Evolutionary conservation across 2,329 filamentous ascomycete genomes (phyloP).

Genomic region (Aspergillus pseudonomiae): DNA sequence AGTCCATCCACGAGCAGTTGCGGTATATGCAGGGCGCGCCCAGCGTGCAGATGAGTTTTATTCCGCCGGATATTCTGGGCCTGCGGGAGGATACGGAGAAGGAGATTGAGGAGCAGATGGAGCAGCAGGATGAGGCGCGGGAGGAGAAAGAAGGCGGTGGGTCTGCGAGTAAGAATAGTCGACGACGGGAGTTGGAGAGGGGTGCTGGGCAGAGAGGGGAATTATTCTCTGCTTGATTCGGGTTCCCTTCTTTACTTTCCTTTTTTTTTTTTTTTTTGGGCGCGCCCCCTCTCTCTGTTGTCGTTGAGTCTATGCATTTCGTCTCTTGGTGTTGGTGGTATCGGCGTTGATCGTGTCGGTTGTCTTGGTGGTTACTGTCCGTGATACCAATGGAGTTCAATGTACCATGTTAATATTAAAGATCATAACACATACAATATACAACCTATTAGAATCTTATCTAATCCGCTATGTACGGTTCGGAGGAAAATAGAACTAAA

Average conservation of each 20-base stretch:
- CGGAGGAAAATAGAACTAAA: neutral
- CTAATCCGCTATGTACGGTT: neutral
- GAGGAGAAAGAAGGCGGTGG: slow-evolving; percentile 39
- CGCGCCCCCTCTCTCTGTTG: neutral
- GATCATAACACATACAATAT: neutral
- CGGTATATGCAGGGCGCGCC: slow-evolving; percentile 83
- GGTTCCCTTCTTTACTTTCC: slow-evolving; percentile 12
- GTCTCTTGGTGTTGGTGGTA: neutral
- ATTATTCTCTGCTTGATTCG: slow-evolving; percentile 33
- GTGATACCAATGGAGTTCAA: slow-evolving; percentile 4
- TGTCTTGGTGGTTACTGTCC: neutral
- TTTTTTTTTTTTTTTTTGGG: neutral
- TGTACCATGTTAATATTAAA: neutral
- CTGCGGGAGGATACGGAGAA: slow-evolving; percentile 52
- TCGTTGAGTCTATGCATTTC: neutral
- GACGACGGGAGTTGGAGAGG: slow-evolving; percentile 40
- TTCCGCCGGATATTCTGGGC: slow-evolving; percentile 74
- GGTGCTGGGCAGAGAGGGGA: slow-evolving; percentile 40
- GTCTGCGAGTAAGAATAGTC: slow-evolving; percentile 19
- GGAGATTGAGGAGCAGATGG: slow-evolving; percentile 49
- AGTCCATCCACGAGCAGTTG: slow-evolving; percentile 81
- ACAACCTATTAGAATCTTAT: neutral
- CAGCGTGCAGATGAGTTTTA: slow-evolving; percentile 79
- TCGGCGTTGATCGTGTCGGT: neutral
- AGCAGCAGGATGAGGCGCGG: slow-evolving; percentile 39